Base-by-base conservation (phyloP, 164 flowering plant species). In the Vitis rotundifolia region DNA sequence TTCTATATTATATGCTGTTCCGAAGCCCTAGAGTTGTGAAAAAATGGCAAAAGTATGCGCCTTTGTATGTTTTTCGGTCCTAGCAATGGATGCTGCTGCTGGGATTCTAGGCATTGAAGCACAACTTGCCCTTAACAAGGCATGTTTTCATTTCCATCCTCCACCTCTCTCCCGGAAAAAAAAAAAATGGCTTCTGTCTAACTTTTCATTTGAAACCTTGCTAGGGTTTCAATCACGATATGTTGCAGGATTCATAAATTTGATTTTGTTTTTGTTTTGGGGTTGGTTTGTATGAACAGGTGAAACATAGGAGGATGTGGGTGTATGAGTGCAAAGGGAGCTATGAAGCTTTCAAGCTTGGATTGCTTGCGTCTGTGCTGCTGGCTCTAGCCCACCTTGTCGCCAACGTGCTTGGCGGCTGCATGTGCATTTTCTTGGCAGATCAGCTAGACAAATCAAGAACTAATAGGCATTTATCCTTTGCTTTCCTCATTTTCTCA, bases 401-500 rank as follows among this genome's bases (percentile, higher is more conserved):
- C 2, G 8, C 71, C 18, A 59, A 59, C 53, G 13, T 68, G 64
- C 55, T 60, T 0, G 63, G 55, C 1, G 71, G 71, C 16, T 68
- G 71, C 62, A 68, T 47, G 19, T 59, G 63, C 71, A 56, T 68
- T 58, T 49, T 54, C 31, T 49, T 44, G 16, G 28, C 62, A 19
- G 64, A 59, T 2, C n/a, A 68, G 29, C 62, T 68, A 0, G 70
- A 68, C 8, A 49, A 56, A 19, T 68, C 57, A 19, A 19, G 55
- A 8, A 2, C 14, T 8, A 15, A 49, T 55, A 11, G 64, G 22
- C 54, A 55, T 3, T 29, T 60, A 14, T 59, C 55, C 9, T 59
- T 68, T 26, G 47, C 64, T 68, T 68, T 51, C 37, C 64, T 68
- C 55, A 49, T 68, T 29, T 55, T 50, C 56, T 68, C 71, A 11